Conservation (phyloP, 2,329 filamentous ascomycete genomes). For the Diaporthe citrichinensis region DNA sequence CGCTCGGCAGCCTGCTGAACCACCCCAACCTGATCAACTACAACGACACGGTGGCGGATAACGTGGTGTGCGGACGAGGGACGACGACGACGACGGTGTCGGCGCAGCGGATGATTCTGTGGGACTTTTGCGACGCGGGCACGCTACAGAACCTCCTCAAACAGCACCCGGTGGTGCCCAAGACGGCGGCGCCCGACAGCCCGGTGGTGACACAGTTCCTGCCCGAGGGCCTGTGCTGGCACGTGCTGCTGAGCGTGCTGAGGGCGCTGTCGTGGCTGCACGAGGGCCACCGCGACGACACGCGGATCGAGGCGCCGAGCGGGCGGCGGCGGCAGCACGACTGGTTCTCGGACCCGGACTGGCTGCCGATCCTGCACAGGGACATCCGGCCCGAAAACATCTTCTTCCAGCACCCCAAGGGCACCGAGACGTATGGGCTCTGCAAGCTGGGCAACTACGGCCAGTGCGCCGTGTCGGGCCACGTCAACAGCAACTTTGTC, state of each 20-base stretch:
- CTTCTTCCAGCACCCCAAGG: constrained; percentile 63
- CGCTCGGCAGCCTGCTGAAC: constrained; percentile 57
- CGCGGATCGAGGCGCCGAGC: constrained; percentile 11
- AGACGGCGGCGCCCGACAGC: constrained; percentile 24
- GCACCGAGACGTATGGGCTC: constrained; percentile 64
- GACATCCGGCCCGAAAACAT: constrained; percentile 63
- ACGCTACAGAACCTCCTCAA: constrained; percentile 58
- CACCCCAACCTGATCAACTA: constrained; percentile 65
- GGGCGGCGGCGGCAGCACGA: constrained; percentile 1
- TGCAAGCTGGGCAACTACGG: constrained; percentile 68
- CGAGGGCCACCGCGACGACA: constrained; percentile 56
- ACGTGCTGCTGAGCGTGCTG: constrained; percentile 63
- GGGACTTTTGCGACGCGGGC: constrained; percentile 68
- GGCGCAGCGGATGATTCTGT: constrained; percentile 56
- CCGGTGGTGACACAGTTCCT: constrained; percentile 52
- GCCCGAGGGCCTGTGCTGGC: constrained; percentile 69
- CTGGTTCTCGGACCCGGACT: constrained; percentile 47
- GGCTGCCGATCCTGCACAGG: constrained; percentile 67
- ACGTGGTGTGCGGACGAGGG: constrained; percentile 41
- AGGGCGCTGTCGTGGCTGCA: constrained; percentile 68
- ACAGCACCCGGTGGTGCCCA: constrained; percentile 43
- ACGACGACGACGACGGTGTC: constrained; percentile 28
- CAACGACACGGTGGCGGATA: constrained; percentile 48
- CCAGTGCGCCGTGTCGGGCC: constrained; percentile 56
- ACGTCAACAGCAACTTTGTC: constrained; percentile 44